Conservation (phyloP, 1,139 yeast species). For the Geotrichum carabidarum region DNA sequence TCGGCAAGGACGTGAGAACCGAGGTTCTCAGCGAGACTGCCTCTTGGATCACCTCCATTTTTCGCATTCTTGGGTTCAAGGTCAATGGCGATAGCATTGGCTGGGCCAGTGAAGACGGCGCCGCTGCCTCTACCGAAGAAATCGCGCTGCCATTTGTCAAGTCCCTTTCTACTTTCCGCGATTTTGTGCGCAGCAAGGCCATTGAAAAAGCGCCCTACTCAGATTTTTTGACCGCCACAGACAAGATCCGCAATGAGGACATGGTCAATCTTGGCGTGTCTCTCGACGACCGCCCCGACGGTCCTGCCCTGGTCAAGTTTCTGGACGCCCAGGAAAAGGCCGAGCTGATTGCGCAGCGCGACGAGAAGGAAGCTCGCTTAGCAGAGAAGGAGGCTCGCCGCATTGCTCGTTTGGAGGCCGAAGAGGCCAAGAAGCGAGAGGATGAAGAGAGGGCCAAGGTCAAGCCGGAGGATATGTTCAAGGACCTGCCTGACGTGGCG, state of each 20-base stretch:
- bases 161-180: conserved; percentile 74
- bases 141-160: conserved; percentile 72
- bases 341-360: conserved; percentile 55
- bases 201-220: conserved; percentile 54
- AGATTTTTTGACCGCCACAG: conserved; percentile 57
- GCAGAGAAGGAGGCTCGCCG: conserved; percentile 46
- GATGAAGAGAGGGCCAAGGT: conserved; percentile 63
- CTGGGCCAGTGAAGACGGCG: conserved; percentile 50
- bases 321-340: conserved; percentile 62
- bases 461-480: conserved; percentile 69
- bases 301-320: conserved; percentile 76
- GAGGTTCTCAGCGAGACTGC: conserved; percentile 65
- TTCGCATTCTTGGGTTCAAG: conserved; percentile 70
- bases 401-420: conserved; percentile 18
- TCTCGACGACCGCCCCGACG: conserved; percentile 81
- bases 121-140: conserved; percentile 49
- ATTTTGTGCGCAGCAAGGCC: conserved; percentile 67
- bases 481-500: conserved; percentile 47
- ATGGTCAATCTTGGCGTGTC: conserved; percentile 72
- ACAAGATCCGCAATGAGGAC: conserved; percentile 55
- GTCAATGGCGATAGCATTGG: conserved; percentile 68
- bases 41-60: conserved; percentile 63
- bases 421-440: conserved; percentile 52
- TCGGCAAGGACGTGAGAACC: conserved; percentile 50
- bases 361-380: conserved; percentile 54